Conservation (phyloP, 2,329 filamentous ascomycete genomes). For the Lasiodiplodia citricola region DNA sequence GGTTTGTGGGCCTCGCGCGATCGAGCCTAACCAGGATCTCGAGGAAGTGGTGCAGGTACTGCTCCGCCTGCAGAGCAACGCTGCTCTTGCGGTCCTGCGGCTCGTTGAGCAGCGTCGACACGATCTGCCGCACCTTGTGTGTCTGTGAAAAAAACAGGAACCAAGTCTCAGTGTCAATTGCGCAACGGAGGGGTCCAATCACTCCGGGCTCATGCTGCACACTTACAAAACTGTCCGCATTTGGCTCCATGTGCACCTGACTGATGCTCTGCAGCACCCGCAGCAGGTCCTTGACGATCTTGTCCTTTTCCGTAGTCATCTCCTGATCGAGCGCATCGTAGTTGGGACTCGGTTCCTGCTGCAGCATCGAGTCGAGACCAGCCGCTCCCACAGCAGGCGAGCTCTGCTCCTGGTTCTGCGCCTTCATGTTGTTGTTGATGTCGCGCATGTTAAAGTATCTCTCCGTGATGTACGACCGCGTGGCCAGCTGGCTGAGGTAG, state of each 20-base stretch:
- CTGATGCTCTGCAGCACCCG: conserved; percentile 77
- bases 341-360: conserved; percentile 32
- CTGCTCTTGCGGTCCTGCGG: conserved; percentile 60
- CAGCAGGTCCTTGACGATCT: conserved; percentile 81
- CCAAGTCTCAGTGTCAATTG: conserved; percentile 23
- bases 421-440: conserved; percentile 56
- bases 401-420: conserved; percentile 50
- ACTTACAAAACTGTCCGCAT: conserved; percentile 68
- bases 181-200: conserved; percentile 6
- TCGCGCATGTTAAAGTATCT: conserved; percentile 81
- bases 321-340: conserved; percentile 61
- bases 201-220: conserved; percentile 9
- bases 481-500: conserved; percentile 79
- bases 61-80: conserved; percentile 66
- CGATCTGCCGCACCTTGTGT: conserved; percentile 84
- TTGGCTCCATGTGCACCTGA: conserved; percentile 82
- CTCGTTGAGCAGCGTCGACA: conserved; percentile 75
- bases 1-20: conserved; percentile 9
- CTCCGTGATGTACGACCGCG: conserved; percentile 83
- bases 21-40: conserved; percentile 67
- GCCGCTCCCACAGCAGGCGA: conserved; percentile 43
- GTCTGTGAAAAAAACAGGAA: conserved; percentile 54
- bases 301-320: conserved; percentile 77
- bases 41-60: conserved; percentile 73
- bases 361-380: conserved; percentile 43